A percentile compares a stretch with the other conserved stretches of the same genome.
These are phyloP conservation scores for Cyberlindnera sargentensis DNA, from an alignment of 805 yeast genomes.

Conservation along the genomic window DNA sequence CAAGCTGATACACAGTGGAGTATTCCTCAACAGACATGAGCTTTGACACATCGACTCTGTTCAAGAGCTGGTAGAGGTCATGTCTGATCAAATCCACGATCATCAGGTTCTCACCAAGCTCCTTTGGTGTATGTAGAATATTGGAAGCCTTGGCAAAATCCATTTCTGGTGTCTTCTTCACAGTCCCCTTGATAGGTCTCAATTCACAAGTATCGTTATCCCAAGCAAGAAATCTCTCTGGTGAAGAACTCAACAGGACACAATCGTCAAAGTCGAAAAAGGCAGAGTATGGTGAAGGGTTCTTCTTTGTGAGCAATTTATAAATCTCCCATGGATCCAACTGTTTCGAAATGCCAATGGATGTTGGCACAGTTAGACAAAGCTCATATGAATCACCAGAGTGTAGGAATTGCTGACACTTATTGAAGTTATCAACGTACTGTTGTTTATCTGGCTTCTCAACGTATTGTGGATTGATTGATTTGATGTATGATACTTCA, in stretches of 20 bases:
- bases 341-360: conserved; percentile 41
- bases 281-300: conserved; percentile 92
- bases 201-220: conserved; percentile 52
- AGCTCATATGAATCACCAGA: conserved; percentile 92
- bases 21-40: conserved; percentile 93
- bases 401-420: conserved; percentile 61
- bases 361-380: conserved; percentile 77
- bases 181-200: conserved; percentile 96
- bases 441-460: conserved; percentile 43
- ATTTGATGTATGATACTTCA: not conserved
- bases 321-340: conserved; percentile 73
- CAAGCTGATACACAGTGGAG: conserved; percentile 83
- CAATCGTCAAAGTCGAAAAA: conserved; percentile 62
- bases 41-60: conserved; percentile 61
- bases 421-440: conserved; percentile 48
- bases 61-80: conserved; percentile 66
- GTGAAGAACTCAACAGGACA: conserved; percentile 75
- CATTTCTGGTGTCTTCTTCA: conserved; percentile 53
- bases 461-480: conserved; percentile 18
- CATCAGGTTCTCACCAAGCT: conserved; percentile 93
- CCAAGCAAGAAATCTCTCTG: conserved; percentile 91
- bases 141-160: conserved; percentile 50
- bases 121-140: conserved; percentile 78
- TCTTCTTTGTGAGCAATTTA: conserved; percentile 57
- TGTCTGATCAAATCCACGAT: conserved; percentile 94